A percentile compares a stretch with the other conserved stretches of the same genome.
Conservation (phyloP, 805 yeast species). For the Yamadazyma ubonensis region DNA sequence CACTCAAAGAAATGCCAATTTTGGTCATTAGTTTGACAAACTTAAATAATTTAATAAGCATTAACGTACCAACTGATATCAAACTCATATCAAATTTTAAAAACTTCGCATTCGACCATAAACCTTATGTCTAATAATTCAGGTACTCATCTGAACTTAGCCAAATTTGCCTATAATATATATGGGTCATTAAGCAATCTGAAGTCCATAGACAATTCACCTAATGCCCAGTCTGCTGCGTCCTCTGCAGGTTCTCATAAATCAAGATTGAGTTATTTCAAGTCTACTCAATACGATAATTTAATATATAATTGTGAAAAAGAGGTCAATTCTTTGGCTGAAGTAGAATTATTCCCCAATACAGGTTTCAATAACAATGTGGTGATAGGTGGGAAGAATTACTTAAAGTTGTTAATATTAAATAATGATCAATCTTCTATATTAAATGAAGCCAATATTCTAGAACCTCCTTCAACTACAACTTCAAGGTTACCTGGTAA, state of each 20-base stretch:
- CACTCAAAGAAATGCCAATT: constrained; percentile 45
- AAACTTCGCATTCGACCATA: background rate
- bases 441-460: constrained; percentile 32
- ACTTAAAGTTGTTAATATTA: constrained; percentile 33
- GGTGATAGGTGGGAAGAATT: constrained; percentile 43
- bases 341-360: constrained; percentile 16
- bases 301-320: constrained; percentile 25
- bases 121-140: constrained; percentile 7
- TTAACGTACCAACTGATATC: constrained; percentile 10
- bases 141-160: constrained; percentile 25
- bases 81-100: constrained; percentile 3
- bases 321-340: constrained; percentile 27
- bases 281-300: constrained; percentile 16
- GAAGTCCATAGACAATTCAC: constrained; percentile 2
- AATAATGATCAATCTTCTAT: constrained; percentile 31
- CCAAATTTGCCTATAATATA: constrained; percentile 59
- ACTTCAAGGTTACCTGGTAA: constrained; percentile 17
- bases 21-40: constrained; percentile 30
- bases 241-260: constrained; percentile 6
- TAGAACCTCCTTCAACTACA: constrained; percentile 21
- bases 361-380: constrained; percentile 25
- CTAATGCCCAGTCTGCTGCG: constrained; percentile 4
- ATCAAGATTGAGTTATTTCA: constrained; percentile 3
- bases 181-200: constrained; percentile 41
- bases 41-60: constrained; percentile 16